Evolutionary conservation across 2,329 filamentous ascomycete species (phyloP).

Genomic region (Penicillium sp.): DNA sequence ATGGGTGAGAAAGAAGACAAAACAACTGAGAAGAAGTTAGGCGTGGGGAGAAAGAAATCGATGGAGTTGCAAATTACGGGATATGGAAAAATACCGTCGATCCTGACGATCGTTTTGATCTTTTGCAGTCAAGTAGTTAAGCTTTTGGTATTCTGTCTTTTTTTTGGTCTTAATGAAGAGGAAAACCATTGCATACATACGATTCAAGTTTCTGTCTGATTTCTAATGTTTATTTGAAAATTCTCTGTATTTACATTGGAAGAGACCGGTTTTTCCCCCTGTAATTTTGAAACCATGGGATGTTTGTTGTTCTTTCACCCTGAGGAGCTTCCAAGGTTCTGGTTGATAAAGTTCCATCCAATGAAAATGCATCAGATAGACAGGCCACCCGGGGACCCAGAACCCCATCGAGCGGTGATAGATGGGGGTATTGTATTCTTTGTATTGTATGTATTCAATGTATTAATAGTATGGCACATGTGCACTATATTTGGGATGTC

Average conservation of each 20-base stretch:
- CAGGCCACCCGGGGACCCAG: not conserved
- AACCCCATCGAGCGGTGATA: not conserved
- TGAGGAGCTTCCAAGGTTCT: not conserved
- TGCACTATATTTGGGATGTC: slow-evolving; percentile 13
- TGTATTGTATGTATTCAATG: not conserved
- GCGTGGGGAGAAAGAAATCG: slow-evolving; percentile 10
- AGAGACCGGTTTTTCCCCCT: not conserved
- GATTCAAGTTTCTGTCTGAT: not conserved
- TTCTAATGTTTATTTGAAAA: not conserved
- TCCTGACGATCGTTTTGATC: slow-evolving; percentile 7
- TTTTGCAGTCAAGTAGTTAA: not conserved
- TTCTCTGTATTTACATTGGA: not conserved
- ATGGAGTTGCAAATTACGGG: slow-evolving; percentile 11
- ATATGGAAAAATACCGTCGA: slow-evolving; percentile 8
- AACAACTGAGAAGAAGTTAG: not conserved
- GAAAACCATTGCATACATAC: not conserved
- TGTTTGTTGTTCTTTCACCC: slow-evolving; percentile 12
- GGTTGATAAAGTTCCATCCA: not conserved
- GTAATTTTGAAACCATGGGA: not conserved
- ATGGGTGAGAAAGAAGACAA: slow-evolving; percentile 1
- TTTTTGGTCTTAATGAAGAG: not conserved
- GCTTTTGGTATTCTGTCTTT: not conserved
- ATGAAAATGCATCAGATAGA: not conserved
- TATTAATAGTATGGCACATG: not conserved
- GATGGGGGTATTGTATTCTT: not conserved